A percentile compares a stretch with the other conserved stretches of the same genome.
phyloP scores from a whole-genome alignment of 2,329 filamentous ascomycete species.

The Fusarium nisikadoi region DNA sequence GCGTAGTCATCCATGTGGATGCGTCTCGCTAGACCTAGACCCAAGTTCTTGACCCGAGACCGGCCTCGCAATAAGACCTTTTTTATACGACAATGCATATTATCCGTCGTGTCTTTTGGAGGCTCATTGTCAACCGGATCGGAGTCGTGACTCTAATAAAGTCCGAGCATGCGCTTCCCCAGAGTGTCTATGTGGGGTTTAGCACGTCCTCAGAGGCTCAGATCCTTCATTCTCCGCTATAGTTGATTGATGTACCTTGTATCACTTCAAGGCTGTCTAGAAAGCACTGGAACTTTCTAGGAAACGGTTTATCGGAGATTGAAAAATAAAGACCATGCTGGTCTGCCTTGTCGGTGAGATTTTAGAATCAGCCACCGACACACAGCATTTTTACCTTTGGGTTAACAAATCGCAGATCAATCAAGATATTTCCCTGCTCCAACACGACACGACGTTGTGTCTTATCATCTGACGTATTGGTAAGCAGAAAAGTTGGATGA shows the following conservation, averaged over 20 bases:
- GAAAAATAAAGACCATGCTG: slow-evolving; percentile 11
- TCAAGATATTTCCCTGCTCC: slow-evolving; percentile 12
- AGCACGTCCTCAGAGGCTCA: background rate
- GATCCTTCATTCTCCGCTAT: background rate
- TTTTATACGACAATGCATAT: background rate
- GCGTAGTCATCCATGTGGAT: slow-evolving; percentile 33
- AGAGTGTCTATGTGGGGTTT: slow-evolving; percentile 3
- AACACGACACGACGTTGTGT: slow-evolving; percentile 8
- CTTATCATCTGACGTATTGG: slow-evolving; percentile 28
- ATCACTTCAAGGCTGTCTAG: background rate
- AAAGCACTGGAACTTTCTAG: slow-evolving; percentile 42
- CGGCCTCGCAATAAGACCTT: slow-evolving; percentile 13
- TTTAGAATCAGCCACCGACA: slow-evolving; percentile 36
- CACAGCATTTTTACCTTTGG: background rate
- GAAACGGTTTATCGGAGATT: background rate
- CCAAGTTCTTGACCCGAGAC: slow-evolving; percentile 33
- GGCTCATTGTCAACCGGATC: background rate
- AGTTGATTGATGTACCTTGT: background rate
- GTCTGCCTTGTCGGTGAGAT: slow-evolving; percentile 23
- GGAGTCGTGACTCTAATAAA: slow-evolving; percentile 1
- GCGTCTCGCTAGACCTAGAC: slow-evolving; percentile 11
- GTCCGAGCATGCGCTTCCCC: slow-evolving; percentile 5
- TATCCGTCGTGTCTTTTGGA: background rate
- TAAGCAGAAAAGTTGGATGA: slow-evolving; percentile 28
- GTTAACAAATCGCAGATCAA: slow-evolving; percentile 33